A percentile compares a stretch with the other conserved stretches of the same genome.
These are phyloP conservation scores for Hyaloperonospora arabidopsidis DNA, from an alignment of 352 stramenopile species.

Conservation along the genomic window DNA sequence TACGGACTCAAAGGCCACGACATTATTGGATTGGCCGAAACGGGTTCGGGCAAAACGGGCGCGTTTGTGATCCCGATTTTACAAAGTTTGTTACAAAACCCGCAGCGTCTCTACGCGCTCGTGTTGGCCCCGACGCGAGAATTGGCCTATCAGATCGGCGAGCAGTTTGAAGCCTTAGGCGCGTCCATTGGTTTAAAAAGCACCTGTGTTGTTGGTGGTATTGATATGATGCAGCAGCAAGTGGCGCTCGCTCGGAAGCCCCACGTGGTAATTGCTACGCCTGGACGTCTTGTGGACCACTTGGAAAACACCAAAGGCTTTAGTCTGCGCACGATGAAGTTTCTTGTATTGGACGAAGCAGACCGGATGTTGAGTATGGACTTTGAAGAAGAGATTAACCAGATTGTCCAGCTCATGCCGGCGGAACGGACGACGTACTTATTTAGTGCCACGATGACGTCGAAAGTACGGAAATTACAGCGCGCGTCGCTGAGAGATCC, in stretches of 20 bases:
- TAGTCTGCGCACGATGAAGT: conserved; percentile 85
- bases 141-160: conserved; percentile 93
- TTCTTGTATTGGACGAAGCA: conserved; percentile 91
- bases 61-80: conserved; percentile 93
- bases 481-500: conserved; percentile 94
- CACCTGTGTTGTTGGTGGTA: conserved; percentile 90
- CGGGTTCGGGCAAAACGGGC: conserved; percentile 91
- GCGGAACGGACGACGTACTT: conserved; percentile 93
- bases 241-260: conserved; percentile 95
- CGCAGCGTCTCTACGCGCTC: conserved; percentile 84
- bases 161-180: conserved; percentile 90
- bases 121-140: conserved; percentile 92
- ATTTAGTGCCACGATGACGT: conserved; percentile 99
- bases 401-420: conserved; percentile 96
- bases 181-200: conserved; percentile 89
- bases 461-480: conserved; percentile 97
- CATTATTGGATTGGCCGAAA: conserved; percentile 96
- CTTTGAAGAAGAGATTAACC: conserved; percentile 98
- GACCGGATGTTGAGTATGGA: conserved; percentile 96
- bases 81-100: conserved; percentile 86
- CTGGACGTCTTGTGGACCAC: conserved; percentile 90
- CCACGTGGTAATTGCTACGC: conserved; percentile 92
- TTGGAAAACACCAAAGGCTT: conserved; percentile 96
- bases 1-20: conserved; percentile 90
- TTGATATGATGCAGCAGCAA: conserved; percentile 96